A percentile compares a stretch with the other conserved stretches of the same genome.
Evolutionary conservation across 1,284 basidiomycete species (phyloP).

Genomic region (Moniliella sp.): DNA sequence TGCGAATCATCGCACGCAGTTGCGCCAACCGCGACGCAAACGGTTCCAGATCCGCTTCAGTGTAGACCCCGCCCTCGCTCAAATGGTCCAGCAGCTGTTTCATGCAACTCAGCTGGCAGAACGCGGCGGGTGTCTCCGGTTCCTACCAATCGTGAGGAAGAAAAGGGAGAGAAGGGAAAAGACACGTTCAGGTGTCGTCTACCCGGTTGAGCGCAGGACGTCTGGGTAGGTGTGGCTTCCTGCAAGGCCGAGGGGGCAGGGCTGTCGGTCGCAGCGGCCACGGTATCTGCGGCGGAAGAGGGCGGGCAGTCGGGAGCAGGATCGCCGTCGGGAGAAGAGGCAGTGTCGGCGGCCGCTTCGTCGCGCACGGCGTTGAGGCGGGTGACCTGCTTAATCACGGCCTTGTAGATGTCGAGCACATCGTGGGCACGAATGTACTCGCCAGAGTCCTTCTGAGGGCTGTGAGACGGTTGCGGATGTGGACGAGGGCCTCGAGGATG

Average conservation of each 20-base stretch:
- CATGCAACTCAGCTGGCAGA: constrained; percentile 30
- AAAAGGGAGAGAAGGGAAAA: constrained; percentile 31
- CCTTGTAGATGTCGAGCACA: constrained; percentile 77
- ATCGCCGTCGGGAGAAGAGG: not conserved
- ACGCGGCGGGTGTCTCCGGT: constrained; percentile 26
- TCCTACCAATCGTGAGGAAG: constrained; percentile 31
- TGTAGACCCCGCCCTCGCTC: constrained; percentile 29
- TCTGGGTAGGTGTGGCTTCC: not conserved
- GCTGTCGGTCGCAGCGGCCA: not conserved
- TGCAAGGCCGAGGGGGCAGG: not conserved
- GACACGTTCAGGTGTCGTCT: constrained; percentile 30
- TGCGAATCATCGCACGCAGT: constrained; percentile 25
- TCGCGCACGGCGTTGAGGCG: constrained; percentile 77
- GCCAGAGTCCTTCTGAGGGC: constrained; percentile 64
- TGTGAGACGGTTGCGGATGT: constrained; percentile 64
- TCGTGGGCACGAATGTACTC: constrained; percentile 76
- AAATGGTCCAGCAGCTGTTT: constrained; percentile 32
- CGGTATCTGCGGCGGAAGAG: not conserved
- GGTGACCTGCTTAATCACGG: constrained; percentile 84
- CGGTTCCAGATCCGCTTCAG: constrained; percentile 27
- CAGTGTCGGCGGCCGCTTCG: constrained; percentile 16
- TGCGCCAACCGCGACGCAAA: constrained; percentile 23
- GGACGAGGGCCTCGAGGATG: constrained; percentile 82
- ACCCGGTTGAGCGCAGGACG: constrained; percentile 4
- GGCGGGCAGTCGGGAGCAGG: not conserved